Conservation (phyloP, 192 early-diverging fungal genomes). For the Bifiguratus adelaidae region DNA sequence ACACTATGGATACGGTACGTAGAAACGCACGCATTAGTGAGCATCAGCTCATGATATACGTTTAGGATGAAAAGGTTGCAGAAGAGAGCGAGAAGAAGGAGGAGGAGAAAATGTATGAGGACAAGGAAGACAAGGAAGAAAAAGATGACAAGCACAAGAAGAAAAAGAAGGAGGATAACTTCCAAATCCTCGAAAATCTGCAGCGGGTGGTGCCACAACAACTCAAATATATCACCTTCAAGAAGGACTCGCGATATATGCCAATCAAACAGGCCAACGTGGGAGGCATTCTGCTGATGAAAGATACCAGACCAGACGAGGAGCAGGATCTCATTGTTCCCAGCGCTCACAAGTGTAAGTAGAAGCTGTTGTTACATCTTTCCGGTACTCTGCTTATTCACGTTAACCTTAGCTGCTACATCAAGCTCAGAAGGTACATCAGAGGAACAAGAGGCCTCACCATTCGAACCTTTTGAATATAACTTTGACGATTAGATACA, state of each 20-base stretch:
- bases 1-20: constrained; percentile 33
- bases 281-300: constrained; percentile 84
- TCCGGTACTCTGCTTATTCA: background rate
- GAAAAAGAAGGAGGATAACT: constrained; percentile 65
- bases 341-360: constrained; percentile 22
- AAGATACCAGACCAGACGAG: constrained; percentile 63
- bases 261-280: constrained; percentile 70
- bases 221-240: constrained; percentile 76
- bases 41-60: background rate
- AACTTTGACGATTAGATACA: constrained; percentile 55
- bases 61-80: constrained; percentile 35
- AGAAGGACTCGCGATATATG: constrained; percentile 75
- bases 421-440: constrained; percentile 24
- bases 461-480: constrained; percentile 78
- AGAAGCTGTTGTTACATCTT: constrained; percentile 7
- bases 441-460: constrained; percentile 53
- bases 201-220: constrained; percentile 82
- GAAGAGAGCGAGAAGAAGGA: constrained; percentile 31
- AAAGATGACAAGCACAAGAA: constrained; percentile 40
- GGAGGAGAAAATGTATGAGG: constrained; percentile 44
- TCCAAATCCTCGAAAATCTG: constrained; percentile 77
- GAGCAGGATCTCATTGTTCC: constrained; percentile 75
- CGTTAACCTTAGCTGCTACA: constrained; percentile 5
- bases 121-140: constrained; percentile 41
- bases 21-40: background rate